Percentiles rank a stretch among this genome's conserved stretches.
These are phyloP conservation scores for Populus hybrid DNA, from an alignment of 441 rosid genomes.

Conservation along the genomic window DNA sequence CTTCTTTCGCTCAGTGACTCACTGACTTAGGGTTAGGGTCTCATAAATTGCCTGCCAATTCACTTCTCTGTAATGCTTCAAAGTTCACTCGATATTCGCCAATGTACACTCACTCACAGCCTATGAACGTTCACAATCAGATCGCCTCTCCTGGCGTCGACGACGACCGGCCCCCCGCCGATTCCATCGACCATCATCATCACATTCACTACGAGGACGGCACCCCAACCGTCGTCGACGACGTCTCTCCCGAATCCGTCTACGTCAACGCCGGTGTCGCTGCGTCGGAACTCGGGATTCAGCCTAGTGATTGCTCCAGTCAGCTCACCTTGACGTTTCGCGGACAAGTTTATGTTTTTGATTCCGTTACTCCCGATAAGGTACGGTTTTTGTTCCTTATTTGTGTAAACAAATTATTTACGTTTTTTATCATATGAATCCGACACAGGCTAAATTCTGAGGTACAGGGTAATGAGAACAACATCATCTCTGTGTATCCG, in stretches of 20 bases:
- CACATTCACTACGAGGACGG: constrained; percentile 51
- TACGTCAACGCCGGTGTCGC: constrained; percentile 36
- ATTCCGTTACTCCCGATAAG: constrained; percentile 89
- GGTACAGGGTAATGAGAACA: neutral
- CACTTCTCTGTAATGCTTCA: constrained; percentile 10
- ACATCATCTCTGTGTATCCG: neutral
- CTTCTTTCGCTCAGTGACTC: neutral
- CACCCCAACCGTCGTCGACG: constrained; percentile 51
- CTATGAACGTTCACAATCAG: constrained; percentile 57
- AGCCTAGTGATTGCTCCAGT: constrained; percentile 44
- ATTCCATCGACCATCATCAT: constrained; percentile 33
- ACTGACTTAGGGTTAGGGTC: constrained; percentile 37
- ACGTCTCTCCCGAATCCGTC: constrained; percentile 53
- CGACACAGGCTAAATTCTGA: neutral
- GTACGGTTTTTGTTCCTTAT: constrained; percentile 26
- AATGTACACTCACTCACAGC: constrained; percentile 65
- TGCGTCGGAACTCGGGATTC: constrained; percentile 33
- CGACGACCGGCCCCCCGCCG: constrained; percentile 45
- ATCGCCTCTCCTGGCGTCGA: constrained; percentile 42
- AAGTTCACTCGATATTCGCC: constrained; percentile 26
- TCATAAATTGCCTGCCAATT: neutral
- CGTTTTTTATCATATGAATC: neutral
- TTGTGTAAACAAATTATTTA: neutral
- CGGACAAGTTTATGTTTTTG: constrained; percentile 90
- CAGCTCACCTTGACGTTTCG: constrained; percentile 89